These are phyloP conservation scores for Aspergillus sp. DNA, from an alignment of 2,329 filamentous ascomycete genomes.

Conservation along the genomic window DNA sequence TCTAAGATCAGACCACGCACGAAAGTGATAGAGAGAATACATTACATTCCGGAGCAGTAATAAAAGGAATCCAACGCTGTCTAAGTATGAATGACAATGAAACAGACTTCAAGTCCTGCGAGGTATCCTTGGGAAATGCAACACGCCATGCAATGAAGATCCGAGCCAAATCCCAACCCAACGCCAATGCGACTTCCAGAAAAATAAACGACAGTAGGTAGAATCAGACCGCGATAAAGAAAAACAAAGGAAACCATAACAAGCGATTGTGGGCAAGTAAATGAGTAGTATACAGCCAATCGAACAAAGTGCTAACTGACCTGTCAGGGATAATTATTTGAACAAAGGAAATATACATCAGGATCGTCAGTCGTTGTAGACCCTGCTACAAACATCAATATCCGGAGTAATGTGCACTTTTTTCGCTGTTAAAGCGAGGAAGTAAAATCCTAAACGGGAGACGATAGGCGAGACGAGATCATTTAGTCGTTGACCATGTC, in stretches of 20 bases:
- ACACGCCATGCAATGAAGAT: constrained; percentile 17
- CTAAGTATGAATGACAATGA: constrained; percentile 12
- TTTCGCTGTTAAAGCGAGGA: neutral
- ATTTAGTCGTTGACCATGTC: constrained; percentile 42
- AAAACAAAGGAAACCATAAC: neutral
- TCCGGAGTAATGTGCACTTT: neutral
- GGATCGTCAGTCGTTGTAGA: constrained; percentile 22
- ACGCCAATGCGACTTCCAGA: constrained; percentile 8
- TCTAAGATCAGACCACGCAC: neutral
- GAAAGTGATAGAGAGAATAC: neutral
- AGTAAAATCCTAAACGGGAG: neutral
- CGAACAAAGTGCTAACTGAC: neutral
- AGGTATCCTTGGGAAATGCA: constrained; percentile 11
- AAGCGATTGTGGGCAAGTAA: neutral
- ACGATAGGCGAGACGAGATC: neutral
- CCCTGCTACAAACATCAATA: constrained; percentile 21
- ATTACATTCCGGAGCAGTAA: neutral
- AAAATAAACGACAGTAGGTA: neutral
- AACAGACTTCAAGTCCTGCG: constrained; percentile 2
- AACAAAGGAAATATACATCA: constrained; percentile 24
- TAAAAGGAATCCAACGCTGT: constrained; percentile 14
- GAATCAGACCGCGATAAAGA: neutral
- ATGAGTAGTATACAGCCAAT: constrained; percentile 2
- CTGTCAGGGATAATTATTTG: constrained; percentile 4
- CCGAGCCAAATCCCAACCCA: constrained; percentile 2